These are phyloP conservation scores for Teunomyces stri DNA, from an alignment of 805 yeast species.

Conservation along the genomic window DNA sequence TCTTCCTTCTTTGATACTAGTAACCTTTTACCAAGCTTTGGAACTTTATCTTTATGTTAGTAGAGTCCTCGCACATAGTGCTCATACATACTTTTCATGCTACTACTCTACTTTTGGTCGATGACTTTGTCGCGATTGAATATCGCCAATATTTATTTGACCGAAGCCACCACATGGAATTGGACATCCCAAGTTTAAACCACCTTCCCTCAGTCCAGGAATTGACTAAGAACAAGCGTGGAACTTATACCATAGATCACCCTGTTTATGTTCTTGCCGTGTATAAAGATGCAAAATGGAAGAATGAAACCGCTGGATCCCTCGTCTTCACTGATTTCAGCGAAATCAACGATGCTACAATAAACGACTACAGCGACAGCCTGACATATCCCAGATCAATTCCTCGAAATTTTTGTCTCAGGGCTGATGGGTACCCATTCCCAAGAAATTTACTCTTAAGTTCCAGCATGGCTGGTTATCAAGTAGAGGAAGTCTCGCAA, in stretches of 20 bases:
- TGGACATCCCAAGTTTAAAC: neutral
- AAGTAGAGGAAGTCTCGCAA: neutral
- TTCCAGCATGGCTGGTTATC: neutral
- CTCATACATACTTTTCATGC: constrained; percentile 2
- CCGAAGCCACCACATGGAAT: neutral
- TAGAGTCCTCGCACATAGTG: neutral
- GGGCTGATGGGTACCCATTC: neutral
- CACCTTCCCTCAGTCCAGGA: neutral
- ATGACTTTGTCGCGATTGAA: neutral
- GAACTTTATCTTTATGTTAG: constrained; percentile 8
- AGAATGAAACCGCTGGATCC: neutral
- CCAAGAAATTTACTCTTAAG: neutral
- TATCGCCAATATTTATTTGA: neutral
- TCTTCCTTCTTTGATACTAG: constrained; percentile 10
- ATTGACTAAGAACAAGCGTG: neutral
- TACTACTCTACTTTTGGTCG: neutral
- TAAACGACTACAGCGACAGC: neutral
- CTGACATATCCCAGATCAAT: constrained; percentile 1
- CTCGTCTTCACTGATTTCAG: constrained; percentile 11
- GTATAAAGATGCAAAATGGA: constrained; percentile 5
- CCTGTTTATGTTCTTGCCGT: constrained; percentile 10
- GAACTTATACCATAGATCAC: neutral
- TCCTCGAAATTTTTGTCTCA: neutral
- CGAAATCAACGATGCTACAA: constrained; percentile 2
- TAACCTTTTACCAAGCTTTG: constrained; percentile 17